These are phyloP conservation scores for Saussurea involucrata DNA, from an alignment of 129 eudicot genomes.

Conservation along the genomic window DNA sequence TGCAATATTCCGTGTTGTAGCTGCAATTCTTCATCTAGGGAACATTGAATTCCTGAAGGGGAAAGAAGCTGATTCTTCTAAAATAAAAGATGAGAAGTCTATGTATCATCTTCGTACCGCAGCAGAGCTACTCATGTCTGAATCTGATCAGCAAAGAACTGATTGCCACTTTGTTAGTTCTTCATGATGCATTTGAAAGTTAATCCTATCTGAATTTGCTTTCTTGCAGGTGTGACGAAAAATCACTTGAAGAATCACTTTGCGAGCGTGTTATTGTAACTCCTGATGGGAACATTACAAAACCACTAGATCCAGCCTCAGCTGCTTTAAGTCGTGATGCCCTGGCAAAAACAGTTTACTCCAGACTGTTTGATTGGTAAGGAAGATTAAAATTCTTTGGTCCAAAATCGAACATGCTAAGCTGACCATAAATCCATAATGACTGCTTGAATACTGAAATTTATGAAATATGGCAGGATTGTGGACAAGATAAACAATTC, in stretches of 20 bases:
- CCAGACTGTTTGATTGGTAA: constrained; percentile 96
- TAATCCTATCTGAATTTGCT: constrained; percentile 3
- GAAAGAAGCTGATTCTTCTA: constrained; percentile 84
- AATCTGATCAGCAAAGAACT: constrained; percentile 15
- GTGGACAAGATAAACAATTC: constrained; percentile 95
- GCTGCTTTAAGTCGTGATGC: constrained; percentile 94
- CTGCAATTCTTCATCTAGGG: constrained; percentile 98
- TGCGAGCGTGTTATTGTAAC: constrained; percentile 97
- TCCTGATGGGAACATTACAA: constrained; percentile 96
- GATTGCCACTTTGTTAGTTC: background rate
- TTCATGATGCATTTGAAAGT: background rate
- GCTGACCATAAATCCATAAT: background rate
- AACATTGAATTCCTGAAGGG: constrained; percentile 87
- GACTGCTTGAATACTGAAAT: background rate
- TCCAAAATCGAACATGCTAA: background rate
- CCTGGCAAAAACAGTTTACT: constrained; percentile 88
- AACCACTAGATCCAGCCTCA: constrained; percentile 78
- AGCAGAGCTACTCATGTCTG: constrained; percentile 90
- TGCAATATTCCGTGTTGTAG: constrained; percentile 95
- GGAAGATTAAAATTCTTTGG: background rate
- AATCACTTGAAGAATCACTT: constrained; percentile 81
- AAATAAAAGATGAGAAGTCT: constrained; percentile 77
- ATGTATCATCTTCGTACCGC: constrained; percentile 72
- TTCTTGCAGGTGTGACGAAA: constrained; percentile 65
- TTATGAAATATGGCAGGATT: constrained; percentile 59